Base-by-base conservation (phyloP, 2,329 filamentous ascomycete genomes). In the Pyricularia sp. region DNA sequence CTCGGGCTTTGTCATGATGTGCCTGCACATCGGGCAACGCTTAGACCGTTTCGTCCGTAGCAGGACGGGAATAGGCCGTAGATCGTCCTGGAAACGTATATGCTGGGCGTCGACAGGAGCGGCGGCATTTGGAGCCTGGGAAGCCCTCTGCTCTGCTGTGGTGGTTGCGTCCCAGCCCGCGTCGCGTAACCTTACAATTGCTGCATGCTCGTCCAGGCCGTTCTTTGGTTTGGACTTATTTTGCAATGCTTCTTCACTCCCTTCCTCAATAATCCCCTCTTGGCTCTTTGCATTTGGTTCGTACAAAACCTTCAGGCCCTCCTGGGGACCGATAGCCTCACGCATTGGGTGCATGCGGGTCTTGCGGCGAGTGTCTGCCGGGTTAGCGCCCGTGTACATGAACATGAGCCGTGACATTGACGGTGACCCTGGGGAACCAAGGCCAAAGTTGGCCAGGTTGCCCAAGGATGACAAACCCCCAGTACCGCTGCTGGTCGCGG, bases 1-100 rank as follows among this genome's bases (percentile, higher is more conserved):
- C 79, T 99, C 95, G 17, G 94, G 95, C 77, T 97, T 96, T 71
- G 93, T 92, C 73, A 99, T 90, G 76, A 98, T 97, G 80, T 98
- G 94, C 14, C 95, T 90, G 80, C 95, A 99, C 12, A 90, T 86
- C 67, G 92, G 91, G 79, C 95, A 99, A 64, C 95, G 92, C 81
- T 97, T 98, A 25, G 93, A 93, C 55, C 94, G 91, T 77, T 97
- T 97, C 0, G 94, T 97, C 69, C 93, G 90, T 17, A 99, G 87
- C 2, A 96, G 85, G 20, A 92, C 90, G 0, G 94, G 90, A 17
- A 94, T 85, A 0, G 95, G 95, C 31, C 92, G 90, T 5, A 98
- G 86, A 25, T 94, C 88, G 68, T 90, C 85, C 1, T 87, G 80
- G 76, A 95, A 94, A 7, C 86, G 87, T 2, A 86, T 80, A 3